phyloP scores from a whole-genome alignment of 306 rosid genomes.

The Morella rubra region DNA sequence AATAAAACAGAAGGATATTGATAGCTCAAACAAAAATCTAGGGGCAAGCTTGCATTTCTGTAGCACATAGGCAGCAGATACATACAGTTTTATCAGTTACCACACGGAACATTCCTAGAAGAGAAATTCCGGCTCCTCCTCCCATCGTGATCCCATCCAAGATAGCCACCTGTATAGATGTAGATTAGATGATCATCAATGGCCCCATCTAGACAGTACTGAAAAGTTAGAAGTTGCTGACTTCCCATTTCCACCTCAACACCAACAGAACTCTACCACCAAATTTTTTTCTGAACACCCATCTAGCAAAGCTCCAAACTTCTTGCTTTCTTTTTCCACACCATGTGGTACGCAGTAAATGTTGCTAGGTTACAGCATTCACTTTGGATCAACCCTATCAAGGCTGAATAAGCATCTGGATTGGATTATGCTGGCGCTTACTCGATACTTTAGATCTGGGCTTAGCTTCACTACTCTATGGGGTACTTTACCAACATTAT shows the following conservation, averaged over 20 bases:
- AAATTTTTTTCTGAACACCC: too few relatives aligned
- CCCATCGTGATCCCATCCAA: slow-evolving; percentile 92
- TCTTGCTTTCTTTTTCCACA: background rate
- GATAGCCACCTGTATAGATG: slow-evolving; percentile 66
- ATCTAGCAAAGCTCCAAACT: too few relatives aligned
- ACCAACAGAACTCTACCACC: too few relatives aligned
- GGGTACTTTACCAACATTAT: background rate
- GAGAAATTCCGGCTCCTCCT: slow-evolving; percentile 87
- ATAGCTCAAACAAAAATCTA: background rate
- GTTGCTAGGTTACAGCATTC: background rate
- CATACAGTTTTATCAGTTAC: slow-evolving; percentile 92
- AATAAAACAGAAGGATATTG: background rate
- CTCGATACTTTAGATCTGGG: background rate
- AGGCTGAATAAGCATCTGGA: background rate
- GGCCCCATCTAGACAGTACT: slow-evolving; percentile 2
- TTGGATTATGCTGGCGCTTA: background rate
- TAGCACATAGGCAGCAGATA: slow-evolving; percentile 20
- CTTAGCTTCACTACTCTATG: background rate
- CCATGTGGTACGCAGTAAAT: background rate
- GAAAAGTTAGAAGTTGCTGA: background rate
- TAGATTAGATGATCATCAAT: slow-evolving; percentile 28
- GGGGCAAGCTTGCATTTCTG: slow-evolving; percentile 3
- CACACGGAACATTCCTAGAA: slow-evolving; percentile 83
- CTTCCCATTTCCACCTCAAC: too few relatives aligned
- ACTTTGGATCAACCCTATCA: background rate